Conservation (phyloP, 2,329 filamentous ascomycete species). For the Sporothrix phasma region DNA sequence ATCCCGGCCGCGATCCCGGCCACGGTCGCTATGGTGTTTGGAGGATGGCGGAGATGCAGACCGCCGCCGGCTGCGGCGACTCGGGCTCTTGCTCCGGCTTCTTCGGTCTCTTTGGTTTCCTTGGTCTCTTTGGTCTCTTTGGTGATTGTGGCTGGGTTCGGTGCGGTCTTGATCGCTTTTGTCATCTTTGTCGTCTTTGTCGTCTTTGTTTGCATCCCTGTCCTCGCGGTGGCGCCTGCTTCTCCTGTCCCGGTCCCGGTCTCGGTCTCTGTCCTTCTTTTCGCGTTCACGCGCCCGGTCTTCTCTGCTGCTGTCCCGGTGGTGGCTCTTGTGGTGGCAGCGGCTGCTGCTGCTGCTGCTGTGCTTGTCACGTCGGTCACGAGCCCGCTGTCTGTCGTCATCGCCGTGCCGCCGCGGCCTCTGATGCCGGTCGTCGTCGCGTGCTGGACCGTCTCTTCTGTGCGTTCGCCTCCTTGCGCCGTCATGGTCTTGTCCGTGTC, state of each 20-base stretch:
- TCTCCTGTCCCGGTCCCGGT: not conserved
- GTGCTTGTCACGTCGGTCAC: not conserved
- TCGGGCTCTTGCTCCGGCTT: not conserved
- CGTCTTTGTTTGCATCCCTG: too few relatives aligned
- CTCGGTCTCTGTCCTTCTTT: not conserved
- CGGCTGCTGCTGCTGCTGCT: not conserved
- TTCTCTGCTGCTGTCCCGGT: not conserved
- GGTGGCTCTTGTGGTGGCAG: not conserved
- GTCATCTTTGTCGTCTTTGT: too few relatives aligned
- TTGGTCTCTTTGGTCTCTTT: not conserved
- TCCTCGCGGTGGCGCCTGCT: not conserved
- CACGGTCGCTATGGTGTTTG: not conserved
- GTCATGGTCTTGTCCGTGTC: not conserved
- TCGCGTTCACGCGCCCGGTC: not conserved
- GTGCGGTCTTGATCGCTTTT: too few relatives aligned
- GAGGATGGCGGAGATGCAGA: not conserved
- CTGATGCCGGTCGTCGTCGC: not conserved
- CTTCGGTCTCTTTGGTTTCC: not conserved
- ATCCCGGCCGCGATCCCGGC: not conserved
- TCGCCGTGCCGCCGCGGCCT: not conserved
- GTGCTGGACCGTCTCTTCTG: not conserved
- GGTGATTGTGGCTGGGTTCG: constrained; percentile 1
- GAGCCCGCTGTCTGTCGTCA: not conserved
- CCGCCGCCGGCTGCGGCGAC: not conserved
- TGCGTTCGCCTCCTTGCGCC: not conserved